Conservation (phyloP, 805 yeast genomes). For the Nakazawaea wyomingensis region DNA sequence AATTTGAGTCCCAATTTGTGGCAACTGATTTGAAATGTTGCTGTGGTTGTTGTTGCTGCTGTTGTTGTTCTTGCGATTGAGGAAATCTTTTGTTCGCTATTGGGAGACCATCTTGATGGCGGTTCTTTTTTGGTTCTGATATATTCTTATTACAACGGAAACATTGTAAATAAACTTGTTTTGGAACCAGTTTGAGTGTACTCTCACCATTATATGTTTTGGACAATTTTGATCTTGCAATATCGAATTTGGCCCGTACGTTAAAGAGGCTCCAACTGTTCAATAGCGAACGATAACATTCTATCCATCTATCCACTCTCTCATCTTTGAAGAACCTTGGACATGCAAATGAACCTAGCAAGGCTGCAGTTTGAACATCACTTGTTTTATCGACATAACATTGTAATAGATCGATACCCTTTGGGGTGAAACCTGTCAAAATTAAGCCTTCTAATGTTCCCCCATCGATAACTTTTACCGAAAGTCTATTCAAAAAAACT, state of each 20-base stretch:
- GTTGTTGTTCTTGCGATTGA: conserved; percentile 30
- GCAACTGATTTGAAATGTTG: neutral
- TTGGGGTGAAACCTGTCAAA: conserved; percentile 86
- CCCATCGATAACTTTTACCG: conserved; percentile 60
- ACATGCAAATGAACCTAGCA: conserved; percentile 73
- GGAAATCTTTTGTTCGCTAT: conserved; percentile 17
- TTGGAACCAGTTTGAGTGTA: conserved; percentile 48
- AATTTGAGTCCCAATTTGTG: conserved; percentile 16
- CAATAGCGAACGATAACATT: conserved; percentile 58
- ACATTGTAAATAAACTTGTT: conserved; percentile 81
- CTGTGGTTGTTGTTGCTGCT: conserved; percentile 19
- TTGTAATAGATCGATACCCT: conserved; percentile 76
- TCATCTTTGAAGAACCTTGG: conserved; percentile 77
- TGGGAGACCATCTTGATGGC: conserved; percentile 8
- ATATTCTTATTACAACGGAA: conserved; percentile 74
- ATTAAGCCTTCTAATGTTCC: conserved; percentile 93
- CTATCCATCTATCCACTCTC: conserved; percentile 75
- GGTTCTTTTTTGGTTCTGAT: conserved; percentile 26
- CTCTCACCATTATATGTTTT: conserved; percentile 41
- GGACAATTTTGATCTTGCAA: conserved; percentile 63
- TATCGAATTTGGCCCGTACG: conserved; percentile 82
- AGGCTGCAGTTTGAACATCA: conserved; percentile 88
- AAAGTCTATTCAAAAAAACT: conserved; percentile 62
- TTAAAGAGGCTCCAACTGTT: conserved; percentile 79
- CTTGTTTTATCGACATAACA: conserved; percentile 82